A percentile compares a stretch with the other conserved stretches of the same genome.
These are phyloP conservation scores for Cardiospermum halicacabum DNA, from an alignment of 345 rosid genomes.

Conservation along the genomic window DNA sequence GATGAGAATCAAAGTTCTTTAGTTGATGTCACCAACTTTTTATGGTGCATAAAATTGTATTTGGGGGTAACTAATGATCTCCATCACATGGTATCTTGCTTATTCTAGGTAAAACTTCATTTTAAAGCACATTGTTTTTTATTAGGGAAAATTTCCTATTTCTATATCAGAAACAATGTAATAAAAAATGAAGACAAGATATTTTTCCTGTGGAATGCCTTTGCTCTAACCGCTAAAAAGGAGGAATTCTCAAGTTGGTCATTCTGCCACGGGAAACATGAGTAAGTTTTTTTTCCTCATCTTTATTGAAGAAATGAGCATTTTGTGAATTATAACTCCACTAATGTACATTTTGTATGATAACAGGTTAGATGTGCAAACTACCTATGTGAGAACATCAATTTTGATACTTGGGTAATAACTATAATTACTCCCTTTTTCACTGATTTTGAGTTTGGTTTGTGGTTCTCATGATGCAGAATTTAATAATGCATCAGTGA, in stretches of 20 bases:
- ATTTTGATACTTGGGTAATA: too few relatives aligned
- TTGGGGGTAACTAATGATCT: background rate
- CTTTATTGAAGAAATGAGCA: background rate
- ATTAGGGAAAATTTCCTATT: background rate
- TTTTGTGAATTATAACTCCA: background rate
- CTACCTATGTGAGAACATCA: too few relatives aligned
- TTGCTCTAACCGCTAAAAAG: slow-evolving; percentile 1
- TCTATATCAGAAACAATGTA: background rate
- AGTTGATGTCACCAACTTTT: background rate
- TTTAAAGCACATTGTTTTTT: background rate
- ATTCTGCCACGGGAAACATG: background rate
- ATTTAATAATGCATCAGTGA: background rate
- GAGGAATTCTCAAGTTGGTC: background rate
- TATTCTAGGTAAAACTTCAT: background rate
- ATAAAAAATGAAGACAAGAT: too few relatives aligned
- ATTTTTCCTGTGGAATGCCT: too few relatives aligned
- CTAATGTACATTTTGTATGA: background rate
- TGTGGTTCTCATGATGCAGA: background rate
- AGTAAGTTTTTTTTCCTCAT: background rate
- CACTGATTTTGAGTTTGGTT: background rate
- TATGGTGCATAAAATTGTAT: background rate
- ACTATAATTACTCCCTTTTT: background rate
- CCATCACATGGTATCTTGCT: background rate
- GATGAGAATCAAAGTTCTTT: background rate
- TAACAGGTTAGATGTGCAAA: background rate